A percentile compares a stretch with the other conserved stretches of the same genome.
These are phyloP conservation scores for Saccharomycopsis oosterbeekiorum DNA, from an alignment of 805 yeast genomes.

Conservation along the genomic window DNA sequence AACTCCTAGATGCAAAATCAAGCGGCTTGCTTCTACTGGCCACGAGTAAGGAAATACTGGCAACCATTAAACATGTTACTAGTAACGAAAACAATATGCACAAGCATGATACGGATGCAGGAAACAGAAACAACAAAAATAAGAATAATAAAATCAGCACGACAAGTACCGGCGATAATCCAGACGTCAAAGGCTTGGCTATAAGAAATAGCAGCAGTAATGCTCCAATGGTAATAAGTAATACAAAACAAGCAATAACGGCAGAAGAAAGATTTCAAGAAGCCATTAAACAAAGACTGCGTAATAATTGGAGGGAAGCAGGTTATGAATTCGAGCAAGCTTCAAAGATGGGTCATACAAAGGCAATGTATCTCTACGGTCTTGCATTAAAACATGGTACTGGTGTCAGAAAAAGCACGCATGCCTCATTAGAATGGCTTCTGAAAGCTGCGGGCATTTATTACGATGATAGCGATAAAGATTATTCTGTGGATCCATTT, in stretches of 20 bases:
- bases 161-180: neutral
- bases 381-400: constrained; percentile 58
- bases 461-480: constrained; percentile 24
- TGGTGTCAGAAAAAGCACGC: constrained; percentile 50
- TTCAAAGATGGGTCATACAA: constrained; percentile 48
- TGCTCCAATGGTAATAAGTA: constrained; percentile 23
- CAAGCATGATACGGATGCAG: neutral
- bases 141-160: neutral
- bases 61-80: neutral
- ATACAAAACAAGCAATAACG: constrained; percentile 36
- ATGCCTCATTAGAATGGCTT: constrained; percentile 50
- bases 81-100: neutral
- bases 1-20: neutral
- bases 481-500: constrained; percentile 27
- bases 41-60: neutral
- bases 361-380: constrained; percentile 64
- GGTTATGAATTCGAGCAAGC: constrained; percentile 58
- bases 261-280: constrained; percentile 38
- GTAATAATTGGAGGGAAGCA: constrained; percentile 47
- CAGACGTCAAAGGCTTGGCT: neutral
- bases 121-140: neutral
- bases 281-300: neutral
- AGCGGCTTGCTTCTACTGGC: neutral
- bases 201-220: neutral
- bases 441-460: constrained; percentile 35